Percentiles rank a stretch among this genome's conserved stretches.
These are phyloP conservation scores for Parastagonospora avenae DNA, from an alignment of 2,329 filamentous ascomycete species.

Conservation along the genomic window DNA sequence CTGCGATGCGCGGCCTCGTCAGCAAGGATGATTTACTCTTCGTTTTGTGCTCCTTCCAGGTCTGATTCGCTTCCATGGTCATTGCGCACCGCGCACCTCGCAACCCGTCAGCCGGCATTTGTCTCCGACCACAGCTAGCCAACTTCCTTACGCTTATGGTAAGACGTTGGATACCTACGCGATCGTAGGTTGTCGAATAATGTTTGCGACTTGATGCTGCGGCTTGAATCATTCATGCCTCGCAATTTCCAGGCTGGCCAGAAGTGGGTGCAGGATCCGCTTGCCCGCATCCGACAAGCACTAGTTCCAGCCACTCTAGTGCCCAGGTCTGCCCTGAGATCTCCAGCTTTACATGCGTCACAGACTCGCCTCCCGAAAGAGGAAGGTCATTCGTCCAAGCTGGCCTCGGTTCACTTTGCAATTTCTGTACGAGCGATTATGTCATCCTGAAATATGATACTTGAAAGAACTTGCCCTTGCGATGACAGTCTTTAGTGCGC, in stretches of 20 bases:
- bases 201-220: slow-evolving; percentile 2
- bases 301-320: slow-evolving; percentile 13
- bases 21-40: slow-evolving; percentile 8
- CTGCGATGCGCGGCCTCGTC: slow-evolving; percentile 10
- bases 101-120: slow-evolving; percentile 10
- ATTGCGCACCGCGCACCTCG: slow-evolving; percentile 7
- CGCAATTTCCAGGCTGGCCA: background rate
- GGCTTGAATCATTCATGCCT: slow-evolving; percentile 3
- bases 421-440: background rate
- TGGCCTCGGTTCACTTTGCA: background rate
- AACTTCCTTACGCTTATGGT: slow-evolving; percentile 3
- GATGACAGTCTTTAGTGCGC: background rate
- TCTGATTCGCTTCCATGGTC: slow-evolving; percentile 10
- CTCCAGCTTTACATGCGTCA: slow-evolving; percentile 11
- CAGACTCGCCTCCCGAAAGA: slow-evolving; percentile 2
- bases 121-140: slow-evolving; percentile 1
- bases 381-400: background rate
- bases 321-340: slow-evolving; percentile 1
- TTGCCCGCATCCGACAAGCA: slow-evolving; percentile 14
- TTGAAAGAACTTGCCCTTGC: background rate
- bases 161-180: slow-evolving; percentile 2
- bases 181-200: slow-evolving; percentile 1
- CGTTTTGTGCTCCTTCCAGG: background rate
- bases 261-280: slow-evolving; percentile 7
- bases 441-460: background rate